Evolutionary conservation across 192 early-diverging fungal species (phyloP).

Genomic region (Linnemannia elongata): DNA sequence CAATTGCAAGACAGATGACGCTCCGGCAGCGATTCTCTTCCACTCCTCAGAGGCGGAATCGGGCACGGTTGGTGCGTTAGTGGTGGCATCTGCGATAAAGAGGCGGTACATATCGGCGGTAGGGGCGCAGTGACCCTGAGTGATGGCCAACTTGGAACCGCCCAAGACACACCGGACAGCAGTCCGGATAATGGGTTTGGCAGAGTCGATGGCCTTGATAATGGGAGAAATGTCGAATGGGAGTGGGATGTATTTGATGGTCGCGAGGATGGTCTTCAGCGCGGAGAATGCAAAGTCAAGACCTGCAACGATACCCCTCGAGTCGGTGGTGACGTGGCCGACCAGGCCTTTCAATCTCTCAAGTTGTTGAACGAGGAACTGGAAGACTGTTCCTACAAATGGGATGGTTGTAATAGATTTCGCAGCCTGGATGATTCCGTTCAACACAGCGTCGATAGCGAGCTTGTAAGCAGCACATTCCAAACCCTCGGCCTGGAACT

Average conservation of each 20-base stretch:
- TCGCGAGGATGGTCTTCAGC: background rate
- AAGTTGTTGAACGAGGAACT: background rate
- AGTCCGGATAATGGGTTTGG: background rate
- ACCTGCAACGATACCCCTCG: background rate
- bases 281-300: background rate
- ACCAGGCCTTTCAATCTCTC: background rate
- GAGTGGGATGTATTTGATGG: background rate
- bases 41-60: background rate
- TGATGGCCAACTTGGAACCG: background rate
- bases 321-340: background rate
- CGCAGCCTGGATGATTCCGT: background rate
- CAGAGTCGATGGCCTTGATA: background rate
- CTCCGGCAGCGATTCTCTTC: background rate
- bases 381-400: background rate
- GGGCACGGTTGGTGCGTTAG: background rate
- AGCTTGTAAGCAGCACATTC: background rate
- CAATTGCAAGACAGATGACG: background rate
- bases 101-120: constrained; percentile 19
- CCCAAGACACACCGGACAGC: background rate
- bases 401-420: background rate
- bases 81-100: background rate
- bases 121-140: background rate
- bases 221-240: background rate
- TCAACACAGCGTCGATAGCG: background rate
- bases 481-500: background rate